Percentiles rank a stretch among this genome's conserved stretches.
Evolutionary conservation across 2,329 filamentous ascomycete genomes (phyloP).

Genomic region (Colletotrichum sp.): DNA sequence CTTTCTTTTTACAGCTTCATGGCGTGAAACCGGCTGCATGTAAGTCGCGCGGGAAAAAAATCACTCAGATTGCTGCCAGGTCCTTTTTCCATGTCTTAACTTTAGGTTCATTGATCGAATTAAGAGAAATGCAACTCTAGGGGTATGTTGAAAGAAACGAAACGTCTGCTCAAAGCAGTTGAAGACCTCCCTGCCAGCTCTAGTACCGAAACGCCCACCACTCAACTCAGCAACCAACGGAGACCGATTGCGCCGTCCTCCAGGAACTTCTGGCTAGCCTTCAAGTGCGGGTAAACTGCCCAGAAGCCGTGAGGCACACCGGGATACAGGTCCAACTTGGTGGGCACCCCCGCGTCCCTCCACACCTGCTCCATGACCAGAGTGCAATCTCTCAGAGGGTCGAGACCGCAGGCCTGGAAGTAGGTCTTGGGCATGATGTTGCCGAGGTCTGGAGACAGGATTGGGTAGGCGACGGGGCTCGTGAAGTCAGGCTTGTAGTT

Average conservation of each 20-base stretch:
- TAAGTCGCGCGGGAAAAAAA: background rate
- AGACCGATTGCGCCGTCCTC: conserved; percentile 26
- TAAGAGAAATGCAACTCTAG: background rate
- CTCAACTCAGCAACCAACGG: conserved; percentile 25
- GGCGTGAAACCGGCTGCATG: background rate
- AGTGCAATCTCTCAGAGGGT: conserved; percentile 32
- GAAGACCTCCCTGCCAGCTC: background rate
- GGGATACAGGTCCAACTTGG: conserved; percentile 31
- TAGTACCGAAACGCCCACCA: background rate
- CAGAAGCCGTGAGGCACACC: conserved; percentile 35
- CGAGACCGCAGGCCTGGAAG: conserved; percentile 34
- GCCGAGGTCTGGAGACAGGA: conserved; percentile 24
- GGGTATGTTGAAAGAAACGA: background rate
- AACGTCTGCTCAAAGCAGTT: background rate
- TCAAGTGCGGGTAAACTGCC: conserved; percentile 27
- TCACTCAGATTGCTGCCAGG: background rate
- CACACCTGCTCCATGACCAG: conserved; percentile 33
- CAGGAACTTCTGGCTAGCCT: conserved; percentile 25
- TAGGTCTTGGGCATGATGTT: conserved; percentile 33
- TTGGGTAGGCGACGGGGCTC: conserved; percentile 29
- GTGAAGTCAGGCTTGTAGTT: conserved; percentile 28
- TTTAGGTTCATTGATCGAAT: background rate
- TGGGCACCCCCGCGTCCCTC: conserved; percentile 29
- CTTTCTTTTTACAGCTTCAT: conserved; percentile 16
- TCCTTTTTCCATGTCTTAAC: background rate